A percentile compares a stretch with the other conserved stretches of the same genome.
Evolutionary conservation across 169 alveolate species (phyloP).

Genomic region (Cyclospora cayetanensis): DNA sequence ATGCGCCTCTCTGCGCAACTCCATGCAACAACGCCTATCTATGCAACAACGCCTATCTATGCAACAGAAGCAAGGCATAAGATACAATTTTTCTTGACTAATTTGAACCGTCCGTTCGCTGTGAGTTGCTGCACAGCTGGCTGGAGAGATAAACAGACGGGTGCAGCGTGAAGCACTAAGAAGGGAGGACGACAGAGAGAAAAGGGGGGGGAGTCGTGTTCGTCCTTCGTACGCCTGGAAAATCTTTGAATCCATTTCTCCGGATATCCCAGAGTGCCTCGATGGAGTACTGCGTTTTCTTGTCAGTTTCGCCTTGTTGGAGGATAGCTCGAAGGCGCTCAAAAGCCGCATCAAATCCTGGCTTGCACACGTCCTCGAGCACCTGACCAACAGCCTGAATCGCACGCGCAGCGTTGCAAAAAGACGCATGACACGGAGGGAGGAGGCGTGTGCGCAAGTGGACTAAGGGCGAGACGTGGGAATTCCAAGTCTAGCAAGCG

Average conservation of each 20-base stretch:
- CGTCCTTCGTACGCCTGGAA: constrained; percentile 73
- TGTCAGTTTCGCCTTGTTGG: constrained; percentile 95
- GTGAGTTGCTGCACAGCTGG: too few relatives aligned
- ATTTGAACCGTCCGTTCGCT: too few relatives aligned
- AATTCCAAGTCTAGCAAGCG: neutral
- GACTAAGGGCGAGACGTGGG: constrained; percentile 66
- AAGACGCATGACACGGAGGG: neutral
- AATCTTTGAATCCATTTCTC: constrained; percentile 90
- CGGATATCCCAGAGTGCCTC: constrained; percentile 95
- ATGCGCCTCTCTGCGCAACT: neutral
- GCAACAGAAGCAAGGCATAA: too few relatives aligned
- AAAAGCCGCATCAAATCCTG: constrained; percentile 94
- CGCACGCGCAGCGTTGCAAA: too few relatives aligned
- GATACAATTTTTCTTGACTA: too few relatives aligned
- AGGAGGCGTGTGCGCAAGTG: constrained; percentile 64
- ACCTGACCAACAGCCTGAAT: constrained; percentile 94
- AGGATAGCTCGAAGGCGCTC: constrained; percentile 96
- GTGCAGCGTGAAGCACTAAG: too few relatives aligned
- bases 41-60: neutral
- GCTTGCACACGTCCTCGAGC: constrained; percentile 92
- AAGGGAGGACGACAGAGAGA: too few relatives aligned
- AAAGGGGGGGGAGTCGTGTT: too few relatives aligned
- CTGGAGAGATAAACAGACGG: too few relatives aligned
- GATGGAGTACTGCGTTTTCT: constrained; percentile 96
- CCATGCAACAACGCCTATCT: neutral